phyloP scores from a whole-genome alignment of 1,284 basidiomycete genomes.

The Pseudozyma sp. region DNA sequence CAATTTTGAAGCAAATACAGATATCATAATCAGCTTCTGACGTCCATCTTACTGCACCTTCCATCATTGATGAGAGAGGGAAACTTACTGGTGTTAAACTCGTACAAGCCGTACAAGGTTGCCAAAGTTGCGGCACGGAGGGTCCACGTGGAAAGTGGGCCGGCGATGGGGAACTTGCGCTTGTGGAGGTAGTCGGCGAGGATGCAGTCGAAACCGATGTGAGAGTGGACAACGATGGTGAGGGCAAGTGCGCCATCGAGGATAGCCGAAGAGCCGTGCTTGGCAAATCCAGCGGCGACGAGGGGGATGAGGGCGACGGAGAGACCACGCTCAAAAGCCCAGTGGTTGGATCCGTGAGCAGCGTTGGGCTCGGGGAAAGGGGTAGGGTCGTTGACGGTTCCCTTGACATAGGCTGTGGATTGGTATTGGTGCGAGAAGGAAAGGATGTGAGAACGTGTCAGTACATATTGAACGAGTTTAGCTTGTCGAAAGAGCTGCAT shows the following conservation, averaged over 20 bases:
- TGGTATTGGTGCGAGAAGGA: neutral
- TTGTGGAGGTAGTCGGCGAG: slow-evolving; percentile 86
- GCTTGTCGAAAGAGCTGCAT: neutral
- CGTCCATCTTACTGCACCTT: neutral
- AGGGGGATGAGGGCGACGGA: slow-evolving; percentile 88
- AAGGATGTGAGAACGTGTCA: neutral
- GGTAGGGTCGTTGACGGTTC: slow-evolving; percentile 95
- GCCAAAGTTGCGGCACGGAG: slow-evolving; percentile 83
- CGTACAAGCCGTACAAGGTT: slow-evolving; percentile 89
- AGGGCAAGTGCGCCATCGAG: slow-evolving; percentile 89
- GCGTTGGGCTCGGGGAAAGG: slow-evolving; percentile 79
- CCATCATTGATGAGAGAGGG: neutral
- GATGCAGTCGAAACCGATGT: slow-evolving; percentile 76
- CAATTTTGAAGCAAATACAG: neutral
- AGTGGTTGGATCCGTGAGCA: slow-evolving; percentile 93
- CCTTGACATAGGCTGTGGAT: slow-evolving; percentile 83
- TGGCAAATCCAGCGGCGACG: slow-evolving; percentile 66
- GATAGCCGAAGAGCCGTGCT: slow-evolving; percentile 66
- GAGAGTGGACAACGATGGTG: slow-evolving; percentile 89
- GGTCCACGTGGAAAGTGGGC: slow-evolving; percentile 79
- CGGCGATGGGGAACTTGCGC: slow-evolving; percentile 87
- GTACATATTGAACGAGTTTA: neutral
- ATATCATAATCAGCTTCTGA: slow-evolving; percentile 12
- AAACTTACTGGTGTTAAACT: slow-evolving; percentile 67
- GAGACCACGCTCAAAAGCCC: slow-evolving; percentile 94